A percentile compares a stretch with the other conserved stretches of the same genome.
Evolutionary conservation across 202 grass and related monocot species (phyloP).

Genomic region (Panicum virgatum): DNA sequence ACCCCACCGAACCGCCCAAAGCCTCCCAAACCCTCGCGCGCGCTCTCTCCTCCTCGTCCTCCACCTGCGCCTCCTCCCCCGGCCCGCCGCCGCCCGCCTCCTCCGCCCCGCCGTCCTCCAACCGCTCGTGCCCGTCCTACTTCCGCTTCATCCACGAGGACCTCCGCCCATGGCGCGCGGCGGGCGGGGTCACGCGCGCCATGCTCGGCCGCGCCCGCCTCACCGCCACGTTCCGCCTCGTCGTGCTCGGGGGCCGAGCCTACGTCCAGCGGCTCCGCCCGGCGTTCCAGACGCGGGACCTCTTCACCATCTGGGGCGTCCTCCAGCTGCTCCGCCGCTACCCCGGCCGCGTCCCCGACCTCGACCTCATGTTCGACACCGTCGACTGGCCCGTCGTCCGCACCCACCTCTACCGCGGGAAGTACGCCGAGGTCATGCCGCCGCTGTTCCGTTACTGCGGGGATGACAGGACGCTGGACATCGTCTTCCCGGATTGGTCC

Average conservation of each 20-base stretch:
- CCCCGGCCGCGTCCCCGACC: slow-evolving; percentile 69
- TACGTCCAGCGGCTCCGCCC: slow-evolving; percentile 60
- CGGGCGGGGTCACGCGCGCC: slow-evolving; percentile 64
- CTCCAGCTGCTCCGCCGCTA: slow-evolving; percentile 83
- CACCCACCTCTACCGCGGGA: slow-evolving; percentile 45
- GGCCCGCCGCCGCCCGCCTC: neutral
- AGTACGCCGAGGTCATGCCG: slow-evolving; percentile 37
- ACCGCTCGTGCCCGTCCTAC: slow-evolving; percentile 68
- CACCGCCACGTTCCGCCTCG: slow-evolving; percentile 69
- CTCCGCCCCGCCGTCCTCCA: neutral
- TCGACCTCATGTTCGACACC: slow-evolving; percentile 93
- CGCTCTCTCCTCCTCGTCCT: slow-evolving; percentile 36
- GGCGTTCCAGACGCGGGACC: slow-evolving; percentile 81
- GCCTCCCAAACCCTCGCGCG: slow-evolving; percentile 35
- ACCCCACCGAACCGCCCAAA: neutral
- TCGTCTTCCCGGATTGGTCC: slow-evolving; percentile 93
- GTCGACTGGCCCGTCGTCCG: slow-evolving; percentile 71
- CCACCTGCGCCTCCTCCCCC: slow-evolving; percentile 12
- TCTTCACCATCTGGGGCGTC: slow-evolving; percentile 86
- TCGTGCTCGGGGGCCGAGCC: slow-evolving; percentile 48
- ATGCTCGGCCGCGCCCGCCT: slow-evolving; percentile 57
- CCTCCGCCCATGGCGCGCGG: slow-evolving; percentile 70
- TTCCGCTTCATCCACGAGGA: slow-evolving; percentile 96
- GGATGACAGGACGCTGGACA: slow-evolving; percentile 68
- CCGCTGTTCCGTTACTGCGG: slow-evolving; percentile 80